Conservation (phyloP, 352 stramenopile genomes). For the Phytophthora uliginosa region DNA sequence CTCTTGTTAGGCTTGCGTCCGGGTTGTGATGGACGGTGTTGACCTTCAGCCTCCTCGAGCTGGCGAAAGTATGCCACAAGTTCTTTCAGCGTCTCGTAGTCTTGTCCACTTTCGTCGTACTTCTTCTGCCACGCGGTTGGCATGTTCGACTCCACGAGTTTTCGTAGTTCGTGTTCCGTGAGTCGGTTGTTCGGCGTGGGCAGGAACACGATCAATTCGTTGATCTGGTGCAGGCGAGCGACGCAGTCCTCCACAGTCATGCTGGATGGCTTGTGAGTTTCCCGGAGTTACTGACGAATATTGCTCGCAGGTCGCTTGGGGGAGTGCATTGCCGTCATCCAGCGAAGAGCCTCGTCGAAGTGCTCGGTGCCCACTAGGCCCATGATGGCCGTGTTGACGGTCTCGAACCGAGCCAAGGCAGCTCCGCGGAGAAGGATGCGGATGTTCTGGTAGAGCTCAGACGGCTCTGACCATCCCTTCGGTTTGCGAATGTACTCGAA, state of each 20-base stretch:
- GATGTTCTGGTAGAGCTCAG: background rate
- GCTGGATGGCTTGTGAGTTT: background rate
- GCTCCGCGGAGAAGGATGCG: background rate
- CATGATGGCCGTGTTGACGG: background rate
- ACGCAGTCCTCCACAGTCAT: background rate
- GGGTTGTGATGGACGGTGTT: background rate
- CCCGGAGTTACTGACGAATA: background rate
- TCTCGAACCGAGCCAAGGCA: background rate
- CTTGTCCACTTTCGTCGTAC: background rate
- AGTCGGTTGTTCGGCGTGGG: background rate
- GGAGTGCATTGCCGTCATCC: no score
- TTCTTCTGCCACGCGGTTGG: background rate
- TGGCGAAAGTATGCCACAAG: background rate
- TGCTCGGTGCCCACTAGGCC: no score
- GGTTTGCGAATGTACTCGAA: background rate
- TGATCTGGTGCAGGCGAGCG: background rate
- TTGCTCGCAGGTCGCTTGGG: background rate
- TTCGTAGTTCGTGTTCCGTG: background rate
- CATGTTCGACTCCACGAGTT: background rate
- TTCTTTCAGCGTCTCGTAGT: background rate
- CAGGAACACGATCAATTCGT: background rate
- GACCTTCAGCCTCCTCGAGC: background rate
- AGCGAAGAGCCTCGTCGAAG: no score
- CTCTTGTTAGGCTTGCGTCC: no score
- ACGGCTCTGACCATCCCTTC: background rate